A percentile compares a stretch with the other conserved stretches of the same genome.
phyloP scores from a whole-genome alignment of 106 monocot species.

The Dendrobium huoshanense region DNA sequence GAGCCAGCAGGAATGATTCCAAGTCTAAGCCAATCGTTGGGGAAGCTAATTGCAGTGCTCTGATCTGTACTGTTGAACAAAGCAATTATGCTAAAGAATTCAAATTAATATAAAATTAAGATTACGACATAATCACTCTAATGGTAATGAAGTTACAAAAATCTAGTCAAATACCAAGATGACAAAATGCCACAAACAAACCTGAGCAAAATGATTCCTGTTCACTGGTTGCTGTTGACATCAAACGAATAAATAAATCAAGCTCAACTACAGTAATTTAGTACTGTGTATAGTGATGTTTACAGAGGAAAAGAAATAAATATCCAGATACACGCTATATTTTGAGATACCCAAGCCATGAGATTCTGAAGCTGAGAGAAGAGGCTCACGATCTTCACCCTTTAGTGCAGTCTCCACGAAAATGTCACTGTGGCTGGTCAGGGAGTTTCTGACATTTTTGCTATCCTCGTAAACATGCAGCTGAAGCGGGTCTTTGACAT shows the following conservation, averaged over 20 bases:
- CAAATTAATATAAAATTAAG: neutral
- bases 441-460: constrained; percentile 4
- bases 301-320: constrained; percentile 3
- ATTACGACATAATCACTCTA: constrained; percentile 4
- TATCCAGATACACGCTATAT: constrained; percentile 25
- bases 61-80: constrained; percentile 37
- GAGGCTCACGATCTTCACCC: constrained; percentile 66
- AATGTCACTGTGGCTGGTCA: constrained; percentile 19
- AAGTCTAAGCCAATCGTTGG: constrained; percentile 78
- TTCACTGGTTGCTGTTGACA: constrained; percentile 19
- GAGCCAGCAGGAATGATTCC: constrained; percentile 94
- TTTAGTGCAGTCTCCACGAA: constrained; percentile 18
- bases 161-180: neutral
- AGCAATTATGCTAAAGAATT: neutral
- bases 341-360: constrained; percentile 12
- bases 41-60: constrained; percentile 44
- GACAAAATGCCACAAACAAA: constrained; percentile 16
- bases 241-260: constrained; percentile 4
- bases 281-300: neutral
- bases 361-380: constrained; percentile 44
- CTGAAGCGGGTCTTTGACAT: constrained; percentile 10
- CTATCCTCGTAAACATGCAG: constrained; percentile 4
- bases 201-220: constrained; percentile 23
- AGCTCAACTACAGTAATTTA: neutral
- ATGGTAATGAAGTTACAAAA: neutral